phyloP scores from a whole-genome alignment of 441 rosid genomes.

The Kokia cookei region DNA sequence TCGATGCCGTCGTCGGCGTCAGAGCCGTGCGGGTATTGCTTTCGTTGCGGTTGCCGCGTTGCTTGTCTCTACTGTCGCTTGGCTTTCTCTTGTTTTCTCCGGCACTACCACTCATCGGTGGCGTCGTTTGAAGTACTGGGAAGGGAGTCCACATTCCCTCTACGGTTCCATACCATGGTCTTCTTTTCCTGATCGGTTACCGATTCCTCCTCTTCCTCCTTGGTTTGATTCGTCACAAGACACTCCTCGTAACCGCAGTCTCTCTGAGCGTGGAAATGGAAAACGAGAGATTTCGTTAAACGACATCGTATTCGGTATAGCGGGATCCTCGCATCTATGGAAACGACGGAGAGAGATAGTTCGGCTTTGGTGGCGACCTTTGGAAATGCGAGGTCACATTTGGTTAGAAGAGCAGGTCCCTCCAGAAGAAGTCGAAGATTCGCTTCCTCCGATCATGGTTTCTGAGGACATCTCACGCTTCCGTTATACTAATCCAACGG shows the following conservation, averaged over 20 bases:
- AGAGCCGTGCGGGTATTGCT: constrained; percentile 42
- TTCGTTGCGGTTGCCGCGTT: constrained; percentile 50
- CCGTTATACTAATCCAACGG: constrained; percentile 86
- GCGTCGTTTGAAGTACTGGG: constrained; percentile 51
- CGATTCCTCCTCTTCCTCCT: constrained; percentile 14
- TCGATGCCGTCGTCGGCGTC: constrained; percentile 50
- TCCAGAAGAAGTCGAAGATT: constrained; percentile 38
- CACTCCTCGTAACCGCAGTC: constrained; percentile 32
- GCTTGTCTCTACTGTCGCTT: constrained; percentile 57
- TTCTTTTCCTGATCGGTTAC: not conserved
- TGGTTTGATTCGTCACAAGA: constrained; percentile 3
- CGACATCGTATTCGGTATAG: constrained; percentile 79
- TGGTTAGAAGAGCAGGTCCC: constrained; percentile 72
- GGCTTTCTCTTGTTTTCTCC: constrained; percentile 82
- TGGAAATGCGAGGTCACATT: constrained; percentile 69
- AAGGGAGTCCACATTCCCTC: constrained; percentile 31
- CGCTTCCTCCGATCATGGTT: constrained; percentile 63
- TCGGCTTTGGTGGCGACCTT: constrained; percentile 81
- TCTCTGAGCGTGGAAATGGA: constrained; percentile 24
- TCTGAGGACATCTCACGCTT: constrained; percentile 83
- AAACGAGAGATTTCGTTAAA: constrained; percentile 27
- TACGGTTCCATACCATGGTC: constrained; percentile 11
- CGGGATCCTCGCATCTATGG: constrained; percentile 85
- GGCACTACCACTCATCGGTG: constrained; percentile 48
- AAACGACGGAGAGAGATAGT: constrained; percentile 70